These are phyloP conservation scores for Hypsizygus ulmarius DNA, from an alignment of 1,284 basidiomycete genomes.

Conservation along the genomic window DNA sequence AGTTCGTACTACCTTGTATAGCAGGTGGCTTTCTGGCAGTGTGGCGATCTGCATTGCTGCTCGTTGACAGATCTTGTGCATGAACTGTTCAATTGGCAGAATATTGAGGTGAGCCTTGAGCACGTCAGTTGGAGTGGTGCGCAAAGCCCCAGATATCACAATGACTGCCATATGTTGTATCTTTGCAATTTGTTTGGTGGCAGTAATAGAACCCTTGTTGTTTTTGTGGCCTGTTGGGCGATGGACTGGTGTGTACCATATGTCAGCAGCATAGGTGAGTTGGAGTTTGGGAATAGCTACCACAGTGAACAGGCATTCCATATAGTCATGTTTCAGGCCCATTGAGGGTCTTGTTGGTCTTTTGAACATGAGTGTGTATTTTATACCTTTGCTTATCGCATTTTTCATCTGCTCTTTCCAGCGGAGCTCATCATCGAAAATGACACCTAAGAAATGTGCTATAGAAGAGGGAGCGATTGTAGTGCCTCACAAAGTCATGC, in stretches of 20 bases:
- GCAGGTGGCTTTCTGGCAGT: slow-evolving; percentile 32
- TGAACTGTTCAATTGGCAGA: slow-evolving; percentile 24
- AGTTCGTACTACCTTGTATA: slow-evolving; percentile 16
- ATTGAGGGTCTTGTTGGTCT: slow-evolving; percentile 22
- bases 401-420: slow-evolving; percentile 30
- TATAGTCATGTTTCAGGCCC: slow-evolving; percentile 19
- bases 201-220: slow-evolving; percentile 1
- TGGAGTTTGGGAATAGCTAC: slow-evolving; percentile 30
- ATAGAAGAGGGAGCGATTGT: slow-evolving; percentile 7
- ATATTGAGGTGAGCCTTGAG: slow-evolving; percentile 32
- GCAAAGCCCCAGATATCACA: slow-evolving; percentile 33
- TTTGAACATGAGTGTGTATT: slow-evolving; percentile 14
- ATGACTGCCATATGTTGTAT: slow-evolving; percentile 33
- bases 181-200: slow-evolving; percentile 20
- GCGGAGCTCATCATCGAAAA: slow-evolving; percentile 32
- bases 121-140: slow-evolving; percentile 29
- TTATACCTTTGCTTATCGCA: slow-evolving; percentile 30
- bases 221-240: not conserved
- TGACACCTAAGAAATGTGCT: slow-evolving; percentile 33
- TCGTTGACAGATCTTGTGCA: slow-evolving; percentile 26
- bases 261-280: slow-evolving; percentile 35
- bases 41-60: slow-evolving; percentile 30
- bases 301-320: slow-evolving; percentile 27
- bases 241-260: slow-evolving; percentile 22
- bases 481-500: slow-evolving; percentile 6